Evolutionary conservation across 768 basidiomycete genomes (phyloP), one percentile per base, ranked within the genome.

Genomic region (Pisolithus albus): DNA sequence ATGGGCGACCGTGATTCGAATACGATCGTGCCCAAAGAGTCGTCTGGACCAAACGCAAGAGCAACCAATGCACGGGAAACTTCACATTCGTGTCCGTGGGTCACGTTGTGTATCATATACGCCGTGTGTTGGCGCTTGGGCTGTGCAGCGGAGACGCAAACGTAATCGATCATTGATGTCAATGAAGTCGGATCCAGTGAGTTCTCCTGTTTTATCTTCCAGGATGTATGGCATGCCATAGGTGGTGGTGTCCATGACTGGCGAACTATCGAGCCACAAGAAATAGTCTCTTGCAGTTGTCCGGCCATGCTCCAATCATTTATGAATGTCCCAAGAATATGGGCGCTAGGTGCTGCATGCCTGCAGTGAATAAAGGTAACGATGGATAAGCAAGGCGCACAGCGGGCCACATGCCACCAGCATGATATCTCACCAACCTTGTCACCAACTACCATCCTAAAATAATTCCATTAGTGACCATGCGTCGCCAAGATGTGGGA

Each of bases 151-250:
- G 50, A 81, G 68, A 47, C 61, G 64, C 54, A 83, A 67, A 28
- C 69, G 69, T 61, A 83, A 72, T 18, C 84, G 81, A 45, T 79
- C 80, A 63, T 86, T 72, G 56, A 84, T 70, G 65, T 87, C 86
- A 46, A 75, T 61, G 59, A 82, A 87, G 18, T 81, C 76, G 4
- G 82, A 77, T 34, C 76, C 80, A 11, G 70, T 67, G 36, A 82
- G 64, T 34, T 60, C 65, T 4, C 83, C 83, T 6, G 76, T 77
- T 50, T 70, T 77, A 68, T 86, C 84, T 61, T 84, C 81, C 51
- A 88, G 78, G 58, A 85, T 76, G 64, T 70, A 78, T 37, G 82
- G 79, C 59, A 84, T 69, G 51, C 78, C 79, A 53, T 78, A 81
- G 50, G 69, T 72, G 13, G 75, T 72, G 23, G 18, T 11, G 38